Percentiles rank a stretch among this genome's conserved stretches.
Conservation (phyloP, 2,329 filamentous ascomycete genomes). For the Thelonectria rubi region DNA sequence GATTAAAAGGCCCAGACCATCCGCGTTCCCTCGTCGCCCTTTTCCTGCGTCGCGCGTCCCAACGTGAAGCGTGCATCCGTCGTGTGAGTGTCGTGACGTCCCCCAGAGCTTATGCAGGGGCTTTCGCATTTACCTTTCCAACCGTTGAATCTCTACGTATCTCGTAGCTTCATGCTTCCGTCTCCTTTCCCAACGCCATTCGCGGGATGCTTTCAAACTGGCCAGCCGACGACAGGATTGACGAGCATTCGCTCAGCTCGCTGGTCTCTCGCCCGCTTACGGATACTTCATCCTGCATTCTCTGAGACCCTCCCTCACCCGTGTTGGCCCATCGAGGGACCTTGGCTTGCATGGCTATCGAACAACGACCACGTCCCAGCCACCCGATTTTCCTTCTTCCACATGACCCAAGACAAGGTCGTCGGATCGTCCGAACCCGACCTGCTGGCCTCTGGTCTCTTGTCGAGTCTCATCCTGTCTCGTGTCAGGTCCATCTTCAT, state of each 20-base stretch:
- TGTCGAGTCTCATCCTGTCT: not conserved
- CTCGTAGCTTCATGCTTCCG: not conserved
- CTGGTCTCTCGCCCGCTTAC: not conserved
- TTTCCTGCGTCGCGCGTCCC: conserved; percentile 26
- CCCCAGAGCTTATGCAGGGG: conserved; percentile 9
- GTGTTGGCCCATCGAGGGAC: conserved; percentile 13
- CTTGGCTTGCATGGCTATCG: conserved; percentile 23
- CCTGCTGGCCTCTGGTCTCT: not conserved
- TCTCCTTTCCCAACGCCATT: not conserved
- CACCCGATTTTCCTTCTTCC: conserved; percentile 12
- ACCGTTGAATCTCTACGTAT: not conserved
- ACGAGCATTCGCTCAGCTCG: not conserved
- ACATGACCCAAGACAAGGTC: not conserved
- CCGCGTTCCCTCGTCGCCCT: conserved; percentile 29
- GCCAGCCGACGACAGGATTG: not conserved
- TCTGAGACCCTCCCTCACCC: conserved; percentile 11
- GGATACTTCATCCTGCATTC: conserved; percentile 6
- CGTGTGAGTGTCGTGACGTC: conserved; percentile 32
- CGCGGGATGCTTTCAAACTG: conserved; percentile 1
- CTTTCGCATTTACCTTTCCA: not conserved
- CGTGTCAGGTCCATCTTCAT: not conserved
- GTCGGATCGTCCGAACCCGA: not conserved
- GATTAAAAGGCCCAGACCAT: conserved; percentile 36
- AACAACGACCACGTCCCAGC: conserved; percentile 11
- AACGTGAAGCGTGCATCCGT: conserved; percentile 4